phyloP scores from a whole-genome alignment of 495 filamentous ascomycete species.

The Amphirosellinia nigrospora region DNA sequence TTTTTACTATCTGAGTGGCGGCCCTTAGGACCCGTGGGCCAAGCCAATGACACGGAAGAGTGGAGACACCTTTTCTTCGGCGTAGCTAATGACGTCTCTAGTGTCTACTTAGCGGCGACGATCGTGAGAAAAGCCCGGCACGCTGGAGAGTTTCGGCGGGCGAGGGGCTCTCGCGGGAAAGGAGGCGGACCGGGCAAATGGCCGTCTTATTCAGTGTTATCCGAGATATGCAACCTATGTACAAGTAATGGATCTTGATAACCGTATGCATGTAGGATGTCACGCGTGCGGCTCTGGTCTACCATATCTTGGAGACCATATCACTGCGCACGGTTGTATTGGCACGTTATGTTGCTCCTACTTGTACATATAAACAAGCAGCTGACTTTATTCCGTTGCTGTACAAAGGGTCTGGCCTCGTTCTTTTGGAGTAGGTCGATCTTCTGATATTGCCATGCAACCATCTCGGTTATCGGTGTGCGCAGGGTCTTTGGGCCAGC shows the following conservation, averaged over 20 bases:
- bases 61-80: background rate
- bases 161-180: background rate
- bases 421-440: constrained; percentile 21
- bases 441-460: constrained; percentile 21
- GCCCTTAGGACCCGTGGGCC: background rate
- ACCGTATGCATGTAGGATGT: constrained; percentile 5
- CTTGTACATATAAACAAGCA: background rate
- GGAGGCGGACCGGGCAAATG: background rate
- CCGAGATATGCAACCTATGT: background rate
- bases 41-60: constrained; percentile 1
- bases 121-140: constrained; percentile 14
- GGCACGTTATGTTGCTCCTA: background rate
- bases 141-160: constrained; percentile 10
- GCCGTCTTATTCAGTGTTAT: background rate
- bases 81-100: background rate
- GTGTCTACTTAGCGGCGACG: constrained; percentile 8
- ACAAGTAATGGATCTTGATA: background rate
- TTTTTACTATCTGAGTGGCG: constrained; percentile 2
- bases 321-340: background rate
- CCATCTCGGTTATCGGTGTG: constrained; percentile 13
- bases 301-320: too few relatives aligned
- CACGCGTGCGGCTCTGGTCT: constrained; percentile 15
- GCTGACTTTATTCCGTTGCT: background rate
- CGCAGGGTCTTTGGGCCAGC: constrained; percentile 1
- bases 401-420: constrained; percentile 6